Base-by-base conservation (phyloP, 768 basidiomycete species). In the Hygrocybe coccinea region DNA sequence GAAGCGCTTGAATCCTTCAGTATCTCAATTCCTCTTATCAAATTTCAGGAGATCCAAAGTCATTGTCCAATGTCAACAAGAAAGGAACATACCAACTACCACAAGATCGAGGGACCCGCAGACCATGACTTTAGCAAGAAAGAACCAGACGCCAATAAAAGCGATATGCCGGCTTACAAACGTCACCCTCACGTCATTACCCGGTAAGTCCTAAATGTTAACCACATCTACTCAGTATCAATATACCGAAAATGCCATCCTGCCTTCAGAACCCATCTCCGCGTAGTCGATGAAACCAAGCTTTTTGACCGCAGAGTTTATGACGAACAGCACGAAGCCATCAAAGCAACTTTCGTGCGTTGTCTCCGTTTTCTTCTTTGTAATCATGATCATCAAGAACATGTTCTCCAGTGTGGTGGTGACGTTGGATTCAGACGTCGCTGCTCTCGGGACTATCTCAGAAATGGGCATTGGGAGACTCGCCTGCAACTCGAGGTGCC, bases 181-280 rank as follows among this genome's bases (percentile, higher is more conserved):
- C 56, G 56, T 3, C 73, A 72, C 55, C 74, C 74, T 2, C 72
- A 72, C 38, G 60, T 76, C 35, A 63, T 72, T 15, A 72, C 73
- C 34, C 69, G 71, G 72, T 71, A 43, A 12, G 62, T 43, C 10
- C 15, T 29, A 15, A 15, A 29, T 29, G 3, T 29, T 29, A 29
- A 29, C 29, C 29, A 29, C 22, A 12, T 12, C 4, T 19, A 52
- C 29, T 25, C 37, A 10, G 21, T 12, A n/a, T n/a, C 1, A 10
- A 7, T 14, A 19, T 22, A n/a, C 47, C 35, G 34, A 41, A 12
- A 46, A 46, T 22, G 2, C 15, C 21, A 4, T n/a, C 49, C 1
- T 29, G 36, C 52, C 1, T 29, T 38, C 52, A 75, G 75, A 24
- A 69, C 74, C 2, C 67, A 70, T 24, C 61, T 76, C 6, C 67